A percentile compares a stretch with the other conserved stretches of the same genome.
Conservation (phyloP, 2,329 filamentous ascomycete species). For the Colletotrichum lindemuthianum region DNA sequence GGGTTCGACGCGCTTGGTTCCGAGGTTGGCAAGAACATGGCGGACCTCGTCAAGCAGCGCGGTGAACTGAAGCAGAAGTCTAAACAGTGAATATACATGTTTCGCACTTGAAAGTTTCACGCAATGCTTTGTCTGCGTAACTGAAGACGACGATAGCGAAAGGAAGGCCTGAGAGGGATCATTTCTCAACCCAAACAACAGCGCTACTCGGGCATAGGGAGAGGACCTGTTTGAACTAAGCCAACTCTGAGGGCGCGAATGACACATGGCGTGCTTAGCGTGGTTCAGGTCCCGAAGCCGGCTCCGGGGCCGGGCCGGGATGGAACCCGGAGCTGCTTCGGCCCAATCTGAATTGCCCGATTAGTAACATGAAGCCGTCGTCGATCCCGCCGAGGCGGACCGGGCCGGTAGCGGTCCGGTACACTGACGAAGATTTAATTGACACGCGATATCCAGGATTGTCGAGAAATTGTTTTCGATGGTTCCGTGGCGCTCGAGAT, state of each 20-base stretch:
- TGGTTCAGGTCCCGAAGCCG: conserved; percentile 3
- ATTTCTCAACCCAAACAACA: no score
- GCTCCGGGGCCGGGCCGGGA: not conserved
- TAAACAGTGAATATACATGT: not conserved
- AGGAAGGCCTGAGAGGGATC: no score
- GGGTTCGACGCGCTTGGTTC: conserved; percentile 58
- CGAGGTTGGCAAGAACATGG: conserved; percentile 45
- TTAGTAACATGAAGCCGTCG: not conserved
- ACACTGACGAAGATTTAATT: no score
- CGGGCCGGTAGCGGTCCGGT: no score
- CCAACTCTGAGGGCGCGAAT: not conserved
- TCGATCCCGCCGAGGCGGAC: no score
- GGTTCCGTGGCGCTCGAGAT: no score
- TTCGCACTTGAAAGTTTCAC: not conserved
- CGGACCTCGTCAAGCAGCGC: conserved; percentile 45
- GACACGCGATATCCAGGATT: no score
- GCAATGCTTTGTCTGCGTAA: no score
- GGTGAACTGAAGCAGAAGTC: conserved; percentile 41
- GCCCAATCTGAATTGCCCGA: not conserved
- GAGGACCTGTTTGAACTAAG: no score
- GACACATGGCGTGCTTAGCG: not conserved
- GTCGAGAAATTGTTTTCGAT: no score
- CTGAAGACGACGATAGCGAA: no score
- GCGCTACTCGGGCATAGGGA: no score
- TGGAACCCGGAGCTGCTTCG: not conserved